These are phyloP conservation scores for Microdochium nivale DNA, from an alignment of 2,329 filamentous ascomycete species.

Conservation along the genomic window DNA sequence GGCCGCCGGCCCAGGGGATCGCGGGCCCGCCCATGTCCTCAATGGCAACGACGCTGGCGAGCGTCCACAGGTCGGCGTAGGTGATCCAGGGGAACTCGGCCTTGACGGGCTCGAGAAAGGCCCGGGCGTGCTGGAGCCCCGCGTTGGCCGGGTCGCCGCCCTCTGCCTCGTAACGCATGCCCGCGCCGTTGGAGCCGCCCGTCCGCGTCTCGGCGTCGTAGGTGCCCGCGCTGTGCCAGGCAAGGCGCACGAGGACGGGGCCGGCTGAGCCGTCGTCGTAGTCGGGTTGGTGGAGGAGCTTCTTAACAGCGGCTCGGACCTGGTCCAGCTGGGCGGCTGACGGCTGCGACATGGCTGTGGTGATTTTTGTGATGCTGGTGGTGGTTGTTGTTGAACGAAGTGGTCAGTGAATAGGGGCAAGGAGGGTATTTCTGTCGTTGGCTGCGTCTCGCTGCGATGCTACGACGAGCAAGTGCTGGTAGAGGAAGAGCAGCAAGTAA, in stretches of 20 bases:
- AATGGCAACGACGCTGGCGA: slow-evolving; percentile 51
- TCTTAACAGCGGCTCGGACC: slow-evolving; percentile 44
- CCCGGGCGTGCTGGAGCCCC: slow-evolving; percentile 53
- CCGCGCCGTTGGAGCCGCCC: slow-evolving; percentile 55
- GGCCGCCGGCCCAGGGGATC: slow-evolving; percentile 46
- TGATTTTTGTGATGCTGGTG: background rate
- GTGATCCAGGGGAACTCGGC: slow-evolving; percentile 52
- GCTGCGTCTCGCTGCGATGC: too few relatives aligned
- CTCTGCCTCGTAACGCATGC: slow-evolving; percentile 57
- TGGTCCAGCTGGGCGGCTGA: slow-evolving; percentile 15
- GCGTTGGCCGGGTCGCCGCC: slow-evolving; percentile 58
- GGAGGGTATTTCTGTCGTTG: too few relatives aligned
- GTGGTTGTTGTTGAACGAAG: background rate
- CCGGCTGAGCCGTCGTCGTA: slow-evolving; percentile 59
- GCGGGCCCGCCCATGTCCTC: slow-evolving; percentile 51
- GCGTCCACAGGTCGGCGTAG: slow-evolving; percentile 57
- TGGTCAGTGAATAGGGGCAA: background rate
- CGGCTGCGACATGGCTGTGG: slow-evolving; percentile 4
- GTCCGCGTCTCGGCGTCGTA: slow-evolving; percentile 51
- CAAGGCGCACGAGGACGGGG: slow-evolving; percentile 54
- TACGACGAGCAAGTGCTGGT: too few relatives aligned
- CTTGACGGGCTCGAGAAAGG: slow-evolving; percentile 57
- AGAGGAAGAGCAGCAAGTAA: too few relatives aligned
- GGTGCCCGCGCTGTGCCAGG: slow-evolving; percentile 57
- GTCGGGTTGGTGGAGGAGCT: slow-evolving; percentile 47